A percentile compares a stretch with the other conserved stretches of the same genome.
phyloP scores from a whole-genome alignment of 192 early-diverging fungal genomes.

The Coemansia sp. region DNA sequence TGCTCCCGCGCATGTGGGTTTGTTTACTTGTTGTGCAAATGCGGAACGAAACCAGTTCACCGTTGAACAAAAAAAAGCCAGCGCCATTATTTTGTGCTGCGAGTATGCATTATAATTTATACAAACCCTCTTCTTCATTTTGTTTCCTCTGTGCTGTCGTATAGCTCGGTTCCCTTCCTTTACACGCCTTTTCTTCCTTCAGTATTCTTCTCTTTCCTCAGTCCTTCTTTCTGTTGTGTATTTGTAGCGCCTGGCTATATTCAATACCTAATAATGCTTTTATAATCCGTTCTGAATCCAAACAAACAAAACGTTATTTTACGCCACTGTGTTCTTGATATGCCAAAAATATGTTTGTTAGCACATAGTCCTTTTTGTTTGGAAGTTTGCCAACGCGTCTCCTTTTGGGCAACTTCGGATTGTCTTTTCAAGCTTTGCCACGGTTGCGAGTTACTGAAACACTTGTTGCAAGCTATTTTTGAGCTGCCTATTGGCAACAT shows the following conservation, averaged over 20 bases:
- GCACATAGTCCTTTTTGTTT: not conserved
- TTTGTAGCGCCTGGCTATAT: not conserved
- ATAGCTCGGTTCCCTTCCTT: not conserved
- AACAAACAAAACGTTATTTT: not conserved
- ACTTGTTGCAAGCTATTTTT: no score
- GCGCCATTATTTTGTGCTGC: not conserved
- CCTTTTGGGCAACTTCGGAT: no score
- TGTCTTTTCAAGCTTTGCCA: no score
- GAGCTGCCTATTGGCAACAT: no score
- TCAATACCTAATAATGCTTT: not conserved
- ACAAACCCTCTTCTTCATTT: not conserved
- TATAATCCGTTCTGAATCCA: not conserved
- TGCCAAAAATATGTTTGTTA: no score
- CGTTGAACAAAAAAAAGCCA: no score
- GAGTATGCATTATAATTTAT: slow-evolving; percentile 1
- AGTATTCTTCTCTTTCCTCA: not conserved
- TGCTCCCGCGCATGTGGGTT: not conserved
- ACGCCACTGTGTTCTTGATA: slow-evolving; percentile 3
- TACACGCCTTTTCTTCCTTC: slow-evolving; percentile 1
- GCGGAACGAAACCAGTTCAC: no score
- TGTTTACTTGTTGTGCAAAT: not conserved
- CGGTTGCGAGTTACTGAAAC: no score
- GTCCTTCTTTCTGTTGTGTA: not conserved
- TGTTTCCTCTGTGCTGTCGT: not conserved
- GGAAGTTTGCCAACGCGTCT: no score